Evolutionary conservation across 1,284 basidiomycete genomes (phyloP), one percentile per base, ranked within the genome.

Genomic region (Sporisorium graminicola): DNA sequence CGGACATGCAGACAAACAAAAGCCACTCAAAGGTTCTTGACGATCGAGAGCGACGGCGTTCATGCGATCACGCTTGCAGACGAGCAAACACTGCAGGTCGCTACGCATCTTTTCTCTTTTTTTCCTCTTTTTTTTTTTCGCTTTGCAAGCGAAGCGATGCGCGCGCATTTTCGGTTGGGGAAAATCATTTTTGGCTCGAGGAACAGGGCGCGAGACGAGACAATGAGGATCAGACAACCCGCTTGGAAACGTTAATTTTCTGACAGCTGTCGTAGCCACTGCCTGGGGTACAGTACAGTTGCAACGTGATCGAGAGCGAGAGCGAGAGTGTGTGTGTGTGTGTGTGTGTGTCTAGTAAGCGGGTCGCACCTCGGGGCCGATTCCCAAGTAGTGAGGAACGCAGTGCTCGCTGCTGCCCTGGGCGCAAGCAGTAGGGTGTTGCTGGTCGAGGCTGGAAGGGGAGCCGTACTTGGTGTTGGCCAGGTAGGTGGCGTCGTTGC

Each of bases 371-470:
- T 51, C 54, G 7, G 61, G 61, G 18, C 61, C 61, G 14, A 64
- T n/a, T 16, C 61, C 54, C 27, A 31, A 22, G 54, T 64, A 64
- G 61, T 64, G 61, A 26, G 61, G 54, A 20, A 64, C 27, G 12
- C 22, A 43, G 47, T 57, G 37, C 12, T 40, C 26, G 22, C 53
- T 53, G 24, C 53, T 53, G 24, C 20, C 52, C 7, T 50, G n/a
- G 16, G 46, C 29, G 46, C 57, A 49, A 22, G 37, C 47, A 33
- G 50, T 29, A n/a, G 29, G 50, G 16, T 22, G 31, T 10, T 22
- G 31, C n/a, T n/a, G n/a, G 31, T 50, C 27, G 27, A 14, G 31
- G 37, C 54, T 56, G 37, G 54, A 20, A 9, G 31, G 44, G 16
- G 61, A 40, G 12, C 61, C 61, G 24, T 57, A 64, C 20, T 64